Evolutionary conservation across 352 stramenopile species (phyloP).

Genomic region (Pythium scleroteichum): DNA sequence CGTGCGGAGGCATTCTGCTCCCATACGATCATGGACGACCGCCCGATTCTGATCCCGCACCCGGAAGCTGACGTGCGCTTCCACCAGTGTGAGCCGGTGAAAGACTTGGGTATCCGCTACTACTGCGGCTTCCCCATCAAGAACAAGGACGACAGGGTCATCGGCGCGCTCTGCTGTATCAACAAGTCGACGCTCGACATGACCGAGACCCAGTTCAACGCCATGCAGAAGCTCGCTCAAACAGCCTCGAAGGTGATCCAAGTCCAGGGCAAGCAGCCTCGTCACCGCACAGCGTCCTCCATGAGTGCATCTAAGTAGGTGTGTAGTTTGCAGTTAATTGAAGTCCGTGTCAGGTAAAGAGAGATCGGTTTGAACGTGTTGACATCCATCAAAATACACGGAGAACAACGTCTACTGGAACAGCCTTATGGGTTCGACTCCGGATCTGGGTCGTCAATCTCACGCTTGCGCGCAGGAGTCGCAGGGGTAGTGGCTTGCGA

Average conservation of each 20-base stretch:
- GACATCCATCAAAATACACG: no score
- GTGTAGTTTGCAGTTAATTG: no score
- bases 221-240: slow-evolving; percentile 46
- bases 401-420: no score
- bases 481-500: neutral
- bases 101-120: slow-evolving; percentile 44
- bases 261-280: slow-evolving; percentile 4
- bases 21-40: slow-evolving; percentile 51
- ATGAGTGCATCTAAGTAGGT: neutral
- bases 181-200: slow-evolving; percentile 42
- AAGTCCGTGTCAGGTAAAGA: neutral
- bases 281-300: neutral
- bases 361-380: no score
- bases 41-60: slow-evolving; percentile 53
- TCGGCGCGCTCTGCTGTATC: slow-evolving; percentile 59
- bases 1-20: slow-evolving; percentile 57
- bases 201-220: slow-evolving; percentile 52
- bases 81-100: slow-evolving; percentile 13
- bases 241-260: slow-evolving; percentile 4
- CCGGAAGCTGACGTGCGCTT: slow-evolving; percentile 63
- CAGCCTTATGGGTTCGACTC: slow-evolving; percentile 4
- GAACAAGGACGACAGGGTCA: slow-evolving; percentile 38
- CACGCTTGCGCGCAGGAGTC: neutral
- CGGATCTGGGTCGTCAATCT: slow-evolving; percentile 20
- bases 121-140: slow-evolving; percentile 70